Base-by-base conservation (phyloP, 768 basidiomycete genomes). In the Tricholomella constricta region DNA sequence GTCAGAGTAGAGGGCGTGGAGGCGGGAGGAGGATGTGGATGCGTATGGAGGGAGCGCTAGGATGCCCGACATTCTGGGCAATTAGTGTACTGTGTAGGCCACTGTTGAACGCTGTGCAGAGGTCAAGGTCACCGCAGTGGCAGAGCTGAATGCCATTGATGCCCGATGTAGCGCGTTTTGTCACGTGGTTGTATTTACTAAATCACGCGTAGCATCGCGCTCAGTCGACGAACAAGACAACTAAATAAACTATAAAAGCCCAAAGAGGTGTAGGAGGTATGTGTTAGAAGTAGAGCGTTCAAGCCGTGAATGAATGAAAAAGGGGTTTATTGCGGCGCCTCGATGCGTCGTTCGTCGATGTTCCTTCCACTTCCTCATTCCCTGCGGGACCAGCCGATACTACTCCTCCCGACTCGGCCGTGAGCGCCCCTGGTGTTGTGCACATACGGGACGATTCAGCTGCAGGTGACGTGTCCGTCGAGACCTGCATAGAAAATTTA, bases 1-100 rank as follows among this genome's bases (percentile, higher is more conserved):
- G 64, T 95, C 93, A 7, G 94, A 89, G 70, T 95, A 98, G 6
- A 98, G 76, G 0, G 93, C 83, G 56, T 89, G 85, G 0, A 92
- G 75, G 7, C 90, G 84, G 20, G 79, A 72, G 1, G 68, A 65
- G 0, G 84, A 80, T 2, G 78, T 73, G 0, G 72, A 70, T 8
- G 70, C 65, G 57, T 79, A 86, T 22, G 84, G 76, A 6, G 75
- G 69, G 11, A 81, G 70, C 6, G 72, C 58, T 25, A 60, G 58
- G 51, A 65, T 51, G 9, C 22, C 56, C 44, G 56, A 48, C 66
- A 65, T 61, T 35, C 17, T 37, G 12, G 44, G 19, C 14, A 2
- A 10, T 41, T 5, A 32, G 27, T 14, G 29, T 7, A 49, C 26
- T 23, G 25, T 22, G 27, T n/a, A 49, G 38, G 36, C 17, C 35